Evolutionary conservation across 208 protist genomes (phyloP).

Genomic region (Endotrypanum monterogeii): DNA sequence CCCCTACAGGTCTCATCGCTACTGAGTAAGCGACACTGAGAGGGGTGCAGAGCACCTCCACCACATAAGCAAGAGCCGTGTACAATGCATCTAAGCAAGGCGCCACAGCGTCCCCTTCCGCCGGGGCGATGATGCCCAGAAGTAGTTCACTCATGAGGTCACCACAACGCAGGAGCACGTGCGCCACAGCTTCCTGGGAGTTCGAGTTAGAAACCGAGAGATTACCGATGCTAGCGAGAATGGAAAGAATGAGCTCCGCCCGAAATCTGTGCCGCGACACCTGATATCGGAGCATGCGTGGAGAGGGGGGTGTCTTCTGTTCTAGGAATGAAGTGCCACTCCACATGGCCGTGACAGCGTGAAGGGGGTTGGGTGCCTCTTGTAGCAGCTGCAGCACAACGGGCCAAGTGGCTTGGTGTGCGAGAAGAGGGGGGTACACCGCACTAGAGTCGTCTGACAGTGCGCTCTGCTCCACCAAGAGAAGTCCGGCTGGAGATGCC

Average conservation of each 20-base stretch:
- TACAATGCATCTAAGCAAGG: slow-evolving; percentile 11
- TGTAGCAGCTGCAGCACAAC: slow-evolving; percentile 14
- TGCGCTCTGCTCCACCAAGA: slow-evolving; percentile 16
- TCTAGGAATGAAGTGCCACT: background rate
- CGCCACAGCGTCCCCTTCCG: slow-evolving; percentile 1
- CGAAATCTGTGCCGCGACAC: slow-evolving; percentile 9
- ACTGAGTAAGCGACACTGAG: slow-evolving; percentile 8
- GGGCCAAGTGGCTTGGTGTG: slow-evolving; percentile 8
- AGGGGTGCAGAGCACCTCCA: slow-evolving; percentile 33
- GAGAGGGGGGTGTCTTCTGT: background rate
- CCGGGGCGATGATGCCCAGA: slow-evolving; percentile 5
- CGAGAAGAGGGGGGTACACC: background rate
- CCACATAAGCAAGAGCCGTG: slow-evolving; percentile 30
- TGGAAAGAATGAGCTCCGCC: slow-evolving; percentile 5
- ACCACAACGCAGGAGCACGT: slow-evolving; percentile 19
- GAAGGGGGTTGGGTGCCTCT: background rate
- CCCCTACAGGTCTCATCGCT: slow-evolving; percentile 36
- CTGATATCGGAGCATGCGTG: background rate
- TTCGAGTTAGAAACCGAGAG: background rate
- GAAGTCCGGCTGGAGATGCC: slow-evolving; percentile 6
- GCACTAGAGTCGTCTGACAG: background rate
- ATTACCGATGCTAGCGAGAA: slow-evolving; percentile 15
- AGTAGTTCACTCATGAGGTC: slow-evolving; percentile 23
- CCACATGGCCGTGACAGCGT: slow-evolving; percentile 6
- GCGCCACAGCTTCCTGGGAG: background rate